phyloP scores from a whole-genome alignment of 129 eudicot species.

The Apium graveolens region DNA sequence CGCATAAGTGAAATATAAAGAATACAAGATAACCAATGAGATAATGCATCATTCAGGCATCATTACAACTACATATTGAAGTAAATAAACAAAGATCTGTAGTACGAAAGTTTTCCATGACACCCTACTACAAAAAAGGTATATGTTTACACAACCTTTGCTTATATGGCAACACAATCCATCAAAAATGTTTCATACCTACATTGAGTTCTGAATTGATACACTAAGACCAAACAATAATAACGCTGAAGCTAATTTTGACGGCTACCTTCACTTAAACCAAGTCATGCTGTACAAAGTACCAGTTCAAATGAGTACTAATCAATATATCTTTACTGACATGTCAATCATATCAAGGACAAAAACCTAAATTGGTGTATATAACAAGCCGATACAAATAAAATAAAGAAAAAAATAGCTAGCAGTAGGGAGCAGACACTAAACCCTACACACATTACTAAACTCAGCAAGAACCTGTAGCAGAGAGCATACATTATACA shows the following conservation, averaged over 20 bases:
- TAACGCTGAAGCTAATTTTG: not conserved
- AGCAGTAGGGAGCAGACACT: not conserved
- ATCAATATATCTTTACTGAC: not conserved
- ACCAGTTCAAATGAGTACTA: not conserved
- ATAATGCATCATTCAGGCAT: not conserved
- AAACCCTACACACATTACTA: not conserved
- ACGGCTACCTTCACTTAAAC: not conserved
- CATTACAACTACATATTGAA: not conserved
- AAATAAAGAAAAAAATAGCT: not conserved
- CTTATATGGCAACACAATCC: not conserved
- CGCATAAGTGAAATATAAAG: not conserved
- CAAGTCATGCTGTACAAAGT: not conserved
- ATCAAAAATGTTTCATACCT: not conserved
- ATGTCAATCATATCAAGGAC: not conserved
- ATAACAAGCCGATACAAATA: not conserved
- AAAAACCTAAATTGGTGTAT: not conserved
- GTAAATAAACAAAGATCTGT: not conserved
- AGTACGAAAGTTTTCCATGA: not conserved
- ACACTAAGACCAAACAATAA: not conserved
- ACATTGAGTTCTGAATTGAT: not conserved
- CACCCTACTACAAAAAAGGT: not conserved
- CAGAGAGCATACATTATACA: not conserved
- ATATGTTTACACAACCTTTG: not conserved
- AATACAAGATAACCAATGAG: not conserved
- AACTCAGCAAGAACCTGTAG: not conserved